Percentiles rank a stretch among this genome's conserved stretches.
phyloP scores from a whole-genome alignment of 371 early-diverging fungal species.

The Mucor plumbeus region DNA sequence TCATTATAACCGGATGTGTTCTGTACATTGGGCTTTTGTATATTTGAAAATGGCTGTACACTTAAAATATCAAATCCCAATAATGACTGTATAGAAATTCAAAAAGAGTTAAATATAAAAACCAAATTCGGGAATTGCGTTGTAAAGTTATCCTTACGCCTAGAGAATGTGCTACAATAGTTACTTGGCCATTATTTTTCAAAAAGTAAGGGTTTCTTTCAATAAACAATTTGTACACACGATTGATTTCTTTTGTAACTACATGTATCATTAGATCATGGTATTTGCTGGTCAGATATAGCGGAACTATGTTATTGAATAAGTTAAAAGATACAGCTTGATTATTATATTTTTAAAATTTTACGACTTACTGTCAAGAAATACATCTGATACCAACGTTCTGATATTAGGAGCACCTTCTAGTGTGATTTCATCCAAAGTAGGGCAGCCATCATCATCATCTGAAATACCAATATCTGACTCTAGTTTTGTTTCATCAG shows the following conservation, averaged over 20 bases:
- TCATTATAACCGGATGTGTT: constrained; percentile 19
- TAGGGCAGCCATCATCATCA: constrained; percentile 67
- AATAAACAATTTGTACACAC: constrained; percentile 73
- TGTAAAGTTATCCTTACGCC: constrained; percentile 51
- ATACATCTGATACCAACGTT: constrained; percentile 80
- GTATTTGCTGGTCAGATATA: constrained; percentile 84
- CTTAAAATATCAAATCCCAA: constrained; percentile 83
- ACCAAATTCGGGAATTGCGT: not conserved
- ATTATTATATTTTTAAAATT: not conserved
- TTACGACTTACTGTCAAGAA: constrained; percentile 71
- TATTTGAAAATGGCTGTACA: constrained; percentile 53
- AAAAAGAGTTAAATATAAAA: not conserved
- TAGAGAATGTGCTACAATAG: constrained; percentile 82
- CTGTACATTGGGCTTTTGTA: constrained; percentile 7
- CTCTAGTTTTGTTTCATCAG: constrained; percentile 46
- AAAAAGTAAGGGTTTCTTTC: constrained; percentile 76
- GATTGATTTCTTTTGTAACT: constrained; percentile 77
- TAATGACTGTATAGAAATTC: constrained; percentile 45
- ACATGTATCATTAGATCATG: constrained; percentile 80
- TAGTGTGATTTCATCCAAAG: constrained; percentile 78
- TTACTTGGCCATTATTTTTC: constrained; percentile 70
- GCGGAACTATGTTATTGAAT: constrained; percentile 56
- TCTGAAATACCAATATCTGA: constrained; percentile 62
- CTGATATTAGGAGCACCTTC: constrained; percentile 86
- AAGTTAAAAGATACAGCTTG: not conserved